A percentile compares a stretch with the other conserved stretches of the same genome.
phyloP scores from a whole-genome alignment of 768 basidiomycete genomes.

The Basidioascus undulatus region DNA sequence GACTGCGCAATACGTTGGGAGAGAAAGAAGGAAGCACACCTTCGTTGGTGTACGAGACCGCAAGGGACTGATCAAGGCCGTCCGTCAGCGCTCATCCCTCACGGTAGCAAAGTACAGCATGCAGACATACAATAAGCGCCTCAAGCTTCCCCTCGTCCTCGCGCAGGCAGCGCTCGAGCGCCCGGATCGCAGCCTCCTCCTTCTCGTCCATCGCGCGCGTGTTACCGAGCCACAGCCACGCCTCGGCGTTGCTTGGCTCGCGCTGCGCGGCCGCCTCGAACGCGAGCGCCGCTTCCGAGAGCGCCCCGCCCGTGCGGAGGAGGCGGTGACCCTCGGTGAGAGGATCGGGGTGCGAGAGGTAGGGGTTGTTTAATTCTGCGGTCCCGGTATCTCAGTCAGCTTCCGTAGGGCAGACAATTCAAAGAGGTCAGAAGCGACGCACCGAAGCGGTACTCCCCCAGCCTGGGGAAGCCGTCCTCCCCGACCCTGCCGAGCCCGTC shows the following conservation, averaged over 20 bases:
- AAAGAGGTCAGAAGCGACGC: slow-evolving; percentile 12
- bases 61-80: slow-evolving; percentile 73
- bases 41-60: slow-evolving; percentile 92
- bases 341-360: slow-evolving; percentile 27
- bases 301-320: slow-evolving; percentile 52
- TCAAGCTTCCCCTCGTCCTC: not conserved
- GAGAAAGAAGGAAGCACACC: too few relatives aligned
- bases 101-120: slow-evolving; percentile 52
- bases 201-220: slow-evolving; percentile 33
- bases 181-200: slow-evolving; percentile 21
- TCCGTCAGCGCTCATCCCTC: slow-evolving; percentile 51
- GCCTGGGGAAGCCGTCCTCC: slow-evolving; percentile 47
- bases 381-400: not conserved
- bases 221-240: slow-evolving; percentile 81
- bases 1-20: too few relatives aligned
- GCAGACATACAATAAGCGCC: too few relatives aligned
- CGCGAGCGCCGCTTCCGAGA: slow-evolving; percentile 64
- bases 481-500: not conserved
- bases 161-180: slow-evolving; percentile 23
- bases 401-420: not conserved
- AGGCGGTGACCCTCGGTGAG: slow-evolving; percentile 52
- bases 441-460: slow-evolving; percentile 58
- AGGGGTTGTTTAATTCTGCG: slow-evolving; percentile 47
- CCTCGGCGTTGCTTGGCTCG: slow-evolving; percentile 57
- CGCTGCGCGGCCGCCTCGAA: slow-evolving; percentile 76